Evolutionary conservation across 768 basidiomycete species (phyloP), one percentile per base, ranked within the genome.

Genomic region (Boletus rubropictus): DNA sequence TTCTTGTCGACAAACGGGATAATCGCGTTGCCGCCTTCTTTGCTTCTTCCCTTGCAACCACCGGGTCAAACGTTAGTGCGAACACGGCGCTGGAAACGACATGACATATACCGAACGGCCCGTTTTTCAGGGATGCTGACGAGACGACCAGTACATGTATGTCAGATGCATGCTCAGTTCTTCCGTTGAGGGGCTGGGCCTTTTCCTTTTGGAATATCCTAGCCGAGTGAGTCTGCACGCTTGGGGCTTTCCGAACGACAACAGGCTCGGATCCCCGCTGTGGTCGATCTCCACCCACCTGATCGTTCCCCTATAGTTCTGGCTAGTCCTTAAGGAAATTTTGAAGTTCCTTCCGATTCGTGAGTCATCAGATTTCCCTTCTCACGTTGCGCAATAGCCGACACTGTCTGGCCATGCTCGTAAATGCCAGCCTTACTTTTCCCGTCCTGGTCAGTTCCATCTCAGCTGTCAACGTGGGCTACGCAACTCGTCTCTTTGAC

Each of bases 21-120:
- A 92, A 87, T 66, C 82, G 92, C 46, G 81, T 89, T 2, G 88
- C 84, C 1, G 81, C 84, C 5, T 94, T 93, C 72, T 93, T 94
- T 61, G 79, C 78, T 7, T 74, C 86, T 62, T 70, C 72, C 22
- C 67, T 92, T 24, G 80, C 86, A 6, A 87, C 82, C 1, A 72
- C 91, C 38, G 83, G 80, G 28, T 74, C 79, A 17, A 83, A 86
- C 52, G 82, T 89, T 53, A 85, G 86, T 20, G 89, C 89, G 18
- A 95, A 94, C 51, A 77, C 78, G 69, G 75, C 27, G 86, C 89
- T 3, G 88, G 86, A 5, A 93, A 91, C 62, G 92, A 94, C 62
- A 80, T 92, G n/a, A 40, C 12, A 4, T 28, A 39, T 27, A 31
- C 25, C 20, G 7, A 4, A 18, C 9, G 4, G 4, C 17, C 10